Conservation (phyloP, 306 rosid genomes). For the Rubus idaeus region DNA sequence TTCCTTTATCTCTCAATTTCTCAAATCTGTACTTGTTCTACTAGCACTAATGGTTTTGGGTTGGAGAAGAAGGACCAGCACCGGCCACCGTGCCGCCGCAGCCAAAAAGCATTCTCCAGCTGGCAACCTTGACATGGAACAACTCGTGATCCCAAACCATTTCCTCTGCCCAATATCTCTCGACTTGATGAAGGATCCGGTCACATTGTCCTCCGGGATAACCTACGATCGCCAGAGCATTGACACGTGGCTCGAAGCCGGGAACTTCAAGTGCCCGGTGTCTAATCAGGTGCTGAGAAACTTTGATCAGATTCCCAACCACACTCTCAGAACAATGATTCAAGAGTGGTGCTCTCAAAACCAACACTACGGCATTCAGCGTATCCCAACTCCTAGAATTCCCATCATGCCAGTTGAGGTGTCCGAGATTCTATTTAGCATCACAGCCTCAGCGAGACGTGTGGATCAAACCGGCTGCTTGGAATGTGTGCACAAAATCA, state of each 20-base stretch:
- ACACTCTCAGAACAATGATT: slow-evolving; percentile 55
- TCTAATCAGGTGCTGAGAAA: slow-evolving; percentile 51
- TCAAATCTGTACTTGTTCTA: neutral
- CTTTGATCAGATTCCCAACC: slow-evolving; percentile 68
- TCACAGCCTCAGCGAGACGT: slow-evolving; percentile 24
- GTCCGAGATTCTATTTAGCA: slow-evolving; percentile 29
- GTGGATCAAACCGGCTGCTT: slow-evolving; percentile 44
- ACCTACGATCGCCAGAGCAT: slow-evolving; percentile 69
- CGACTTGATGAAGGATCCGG: slow-evolving; percentile 81
- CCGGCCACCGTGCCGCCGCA: slow-evolving; percentile 9
- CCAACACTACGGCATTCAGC: slow-evolving; percentile 47
- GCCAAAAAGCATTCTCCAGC: slow-evolving; percentile 13
- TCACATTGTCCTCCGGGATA: slow-evolving; percentile 73
- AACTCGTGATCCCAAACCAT: slow-evolving; percentile 50
- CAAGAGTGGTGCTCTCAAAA: slow-evolving; percentile 78
- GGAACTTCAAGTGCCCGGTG: slow-evolving; percentile 64
- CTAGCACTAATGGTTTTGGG: slow-evolving; percentile 48
- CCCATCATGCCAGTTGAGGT: slow-evolving; percentile 50
- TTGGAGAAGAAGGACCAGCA: slow-evolving; percentile 46
- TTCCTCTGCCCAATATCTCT: slow-evolving; percentile 68
- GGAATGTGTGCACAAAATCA: slow-evolving; percentile 39
- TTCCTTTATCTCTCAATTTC: slow-evolving; percentile 11
- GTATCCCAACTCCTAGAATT: slow-evolving; percentile 65
- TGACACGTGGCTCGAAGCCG: slow-evolving; percentile 68
- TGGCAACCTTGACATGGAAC: slow-evolving; percentile 29